Evolutionary conservation across 208 protist genomes (phyloP).

Genomic region (Wallacemonas collosoma): DNA sequence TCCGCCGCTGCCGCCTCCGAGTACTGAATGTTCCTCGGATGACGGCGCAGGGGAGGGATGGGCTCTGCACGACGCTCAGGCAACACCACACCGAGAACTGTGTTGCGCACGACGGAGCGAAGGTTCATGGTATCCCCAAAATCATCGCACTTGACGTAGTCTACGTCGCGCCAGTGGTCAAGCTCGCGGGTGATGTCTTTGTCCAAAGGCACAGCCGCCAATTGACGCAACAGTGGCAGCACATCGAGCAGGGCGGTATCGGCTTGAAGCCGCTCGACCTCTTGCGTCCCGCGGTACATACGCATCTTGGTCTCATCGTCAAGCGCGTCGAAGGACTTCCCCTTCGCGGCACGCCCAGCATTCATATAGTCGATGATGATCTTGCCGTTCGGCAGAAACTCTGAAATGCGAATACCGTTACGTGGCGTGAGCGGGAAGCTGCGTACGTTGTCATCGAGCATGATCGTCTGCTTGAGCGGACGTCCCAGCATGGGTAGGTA

Average conservation of each 20-base stretch:
- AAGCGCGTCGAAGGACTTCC: slow-evolving; percentile 24
- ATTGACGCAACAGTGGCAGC: slow-evolving; percentile 67
- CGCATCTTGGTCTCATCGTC: slow-evolving; percentile 24
- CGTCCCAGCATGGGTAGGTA: slow-evolving; percentile 88
- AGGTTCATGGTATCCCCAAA: slow-evolving; percentile 79
- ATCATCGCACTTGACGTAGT: slow-evolving; percentile 81
- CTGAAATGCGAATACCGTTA: slow-evolving; percentile 66
- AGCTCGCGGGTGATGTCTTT: slow-evolving; percentile 65
- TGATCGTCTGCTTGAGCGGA: slow-evolving; percentile 55
- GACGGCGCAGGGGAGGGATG: slow-evolving; percentile 51
- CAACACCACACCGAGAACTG: slow-evolving; percentile 54
- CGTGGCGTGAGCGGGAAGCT: slow-evolving; percentile 88
- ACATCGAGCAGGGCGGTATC: slow-evolving; percentile 69
- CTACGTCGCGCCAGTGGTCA: slow-evolving; percentile 75
- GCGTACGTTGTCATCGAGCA: slow-evolving; percentile 88
- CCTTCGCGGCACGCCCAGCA: slow-evolving; percentile 18
- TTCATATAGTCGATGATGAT: slow-evolving; percentile 53
- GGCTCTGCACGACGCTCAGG: slow-evolving; percentile 31
- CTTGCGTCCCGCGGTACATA: slow-evolving; percentile 39
- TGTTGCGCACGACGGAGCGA: slow-evolving; percentile 48
- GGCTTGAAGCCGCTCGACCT: slow-evolving; percentile 44
- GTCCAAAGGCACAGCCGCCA: slow-evolving; percentile 36
- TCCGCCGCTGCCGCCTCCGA: slow-evolving; percentile 48
- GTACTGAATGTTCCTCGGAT: slow-evolving; percentile 57
- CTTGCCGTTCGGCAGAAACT: slow-evolving; percentile 59